A percentile compares a stretch with the other conserved stretches of the same genome.
Conservation (phyloP, 805 yeast species). For the Zygotorulaspora florentina region DNA sequence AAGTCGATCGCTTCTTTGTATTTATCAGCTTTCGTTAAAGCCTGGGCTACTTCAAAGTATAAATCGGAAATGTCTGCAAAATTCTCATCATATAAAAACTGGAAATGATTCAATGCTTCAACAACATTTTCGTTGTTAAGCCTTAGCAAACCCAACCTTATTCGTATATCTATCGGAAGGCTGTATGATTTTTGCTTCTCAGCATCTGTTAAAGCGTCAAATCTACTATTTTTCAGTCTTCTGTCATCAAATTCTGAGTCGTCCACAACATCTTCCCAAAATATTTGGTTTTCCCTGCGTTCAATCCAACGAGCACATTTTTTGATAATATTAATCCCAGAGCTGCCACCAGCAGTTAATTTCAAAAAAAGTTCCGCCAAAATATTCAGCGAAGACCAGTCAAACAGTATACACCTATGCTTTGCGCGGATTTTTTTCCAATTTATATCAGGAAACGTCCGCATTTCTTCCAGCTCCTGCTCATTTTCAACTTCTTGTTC, state of each 20-base stretch:
- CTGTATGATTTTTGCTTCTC: slow-evolving; percentile 40
- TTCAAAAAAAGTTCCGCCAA: slow-evolving; percentile 74
- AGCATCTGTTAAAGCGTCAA: slow-evolving; percentile 37
- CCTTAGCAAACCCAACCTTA: slow-evolving; percentile 72
- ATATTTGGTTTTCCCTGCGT: slow-evolving; percentile 49
- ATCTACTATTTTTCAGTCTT: slow-evolving; percentile 46
- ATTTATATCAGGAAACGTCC: slow-evolving; percentile 26
- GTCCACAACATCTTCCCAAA: slow-evolving; percentile 46
- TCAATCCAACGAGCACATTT: slow-evolving; percentile 81
- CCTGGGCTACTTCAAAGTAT: slow-evolving; percentile 69
- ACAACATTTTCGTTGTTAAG: slow-evolving; percentile 55
- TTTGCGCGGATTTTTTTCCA: slow-evolving; percentile 30
- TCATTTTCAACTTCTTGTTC: slow-evolving; percentile 19
- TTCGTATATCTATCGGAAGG: slow-evolving; percentile 83
- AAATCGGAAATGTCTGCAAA: slow-evolving; percentile 67
- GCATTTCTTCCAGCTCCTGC: slow-evolving; percentile 24
- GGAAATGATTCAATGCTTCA: slow-evolving; percentile 73
- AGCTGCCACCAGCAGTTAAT: slow-evolving; percentile 46
- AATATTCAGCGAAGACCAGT: slow-evolving; percentile 86
- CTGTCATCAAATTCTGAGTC: slow-evolving; percentile 85
- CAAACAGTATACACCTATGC: slow-evolving; percentile 51
- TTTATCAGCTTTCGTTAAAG: slow-evolving; percentile 62
- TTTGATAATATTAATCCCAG: slow-evolving; percentile 63
- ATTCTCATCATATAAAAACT: slow-evolving; percentile 50
- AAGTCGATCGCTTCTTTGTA: slow-evolving; percentile 74